Evolutionary conservation across 805 yeast genomes (phyloP), one percentile per base, ranked within the genome.

Genomic region (Grigorovia jiainica): DNA sequence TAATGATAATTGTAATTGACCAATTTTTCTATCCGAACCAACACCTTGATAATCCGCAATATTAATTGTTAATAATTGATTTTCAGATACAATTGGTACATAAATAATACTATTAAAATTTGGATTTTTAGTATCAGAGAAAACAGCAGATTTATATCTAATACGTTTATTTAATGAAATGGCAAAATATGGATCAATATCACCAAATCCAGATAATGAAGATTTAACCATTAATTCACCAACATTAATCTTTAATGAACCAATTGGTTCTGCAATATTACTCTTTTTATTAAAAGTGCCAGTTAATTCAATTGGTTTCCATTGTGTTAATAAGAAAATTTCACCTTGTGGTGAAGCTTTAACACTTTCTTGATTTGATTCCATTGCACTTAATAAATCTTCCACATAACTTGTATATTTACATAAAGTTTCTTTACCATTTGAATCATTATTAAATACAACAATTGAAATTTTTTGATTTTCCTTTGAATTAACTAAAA

Each of bases 131-230:
- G 77, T 69, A 38, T 75, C 70, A 10, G 76, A 73, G 49, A 72
- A 72, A 42, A 73, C 73, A 1, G 64, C 55, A 2, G 92, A 78
- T 47, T 67, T 70, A 41, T 71, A 81, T 46, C 69, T 70, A 32
- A 74, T 54, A 55, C 73, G 74, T 49, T 82, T 82, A 52, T 79
- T 77, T 44, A 76, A 60, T 30, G 74, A 53, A 8, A 82, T 69
- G 45, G 74, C 70, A 32, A 80, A 76, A 52, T 82, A 83, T 4
- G 94, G 92, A 60, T 84, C 89, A 52, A 82, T 78, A 43, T 72
- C 75, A 43, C 92, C 90, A 39, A 82, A 72, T 13, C 78, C 71
- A 50, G 81, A 83, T 50, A 82, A 62, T 50, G 78, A 58, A 66
- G 47, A 47, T 50, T 71, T 65, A 33, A 75, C 73, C 9, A 57